Evolutionary conservation across 805 yeast species (phyloP), one percentile per base, ranked within the genome.

Genomic region (Schwanniomyces vanrijiae): DNA sequence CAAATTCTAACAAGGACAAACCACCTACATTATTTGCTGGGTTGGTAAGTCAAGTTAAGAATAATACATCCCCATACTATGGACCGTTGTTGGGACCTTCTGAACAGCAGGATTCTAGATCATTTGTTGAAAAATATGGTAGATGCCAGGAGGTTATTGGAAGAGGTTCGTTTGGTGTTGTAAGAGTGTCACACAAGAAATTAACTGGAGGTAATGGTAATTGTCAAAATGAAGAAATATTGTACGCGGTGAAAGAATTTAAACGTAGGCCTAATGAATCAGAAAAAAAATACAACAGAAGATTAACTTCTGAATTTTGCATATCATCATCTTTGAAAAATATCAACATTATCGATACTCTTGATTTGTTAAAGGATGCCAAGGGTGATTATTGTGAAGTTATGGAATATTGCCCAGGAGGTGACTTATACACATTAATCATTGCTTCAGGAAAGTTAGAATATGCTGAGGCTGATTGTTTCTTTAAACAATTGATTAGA

Each of bases 61-160:
- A 66, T 49, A 58, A 51, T 26, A 51, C 54, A 3, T 54, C 61
- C 9, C 64, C 65, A 3, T 61, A 59, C 50, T 58, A 62, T 46
- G 56, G 57, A 3, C 49, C 42, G 18, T 42, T 50, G 20, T 38
- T 34, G 26, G 50, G 42, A 7, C 55, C 47, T 20, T 51, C 33
- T 16, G 57, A 44, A n/a, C 53, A 55, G 46, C 61, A 61, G 46
- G 81, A 75, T 57, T 59, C 71, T 29, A 60, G 82, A 41, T 81
- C 91, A 8, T 86, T 92, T 64, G 86, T 83, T 7, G 91, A 90
- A 56, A 88, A 91, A 62, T 92, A 92, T 64, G 99, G 99, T 37
- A 79, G 87, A 44, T 92, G 98, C 64, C 96, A 90, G 66, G 98
- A 92, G 64, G 88, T 91, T 41, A 81, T 94, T 52, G 99, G 99